Base-by-base conservation (phyloP, 2,329 filamentous ascomycete genomes). In the Elsinoe batatas region DNA sequence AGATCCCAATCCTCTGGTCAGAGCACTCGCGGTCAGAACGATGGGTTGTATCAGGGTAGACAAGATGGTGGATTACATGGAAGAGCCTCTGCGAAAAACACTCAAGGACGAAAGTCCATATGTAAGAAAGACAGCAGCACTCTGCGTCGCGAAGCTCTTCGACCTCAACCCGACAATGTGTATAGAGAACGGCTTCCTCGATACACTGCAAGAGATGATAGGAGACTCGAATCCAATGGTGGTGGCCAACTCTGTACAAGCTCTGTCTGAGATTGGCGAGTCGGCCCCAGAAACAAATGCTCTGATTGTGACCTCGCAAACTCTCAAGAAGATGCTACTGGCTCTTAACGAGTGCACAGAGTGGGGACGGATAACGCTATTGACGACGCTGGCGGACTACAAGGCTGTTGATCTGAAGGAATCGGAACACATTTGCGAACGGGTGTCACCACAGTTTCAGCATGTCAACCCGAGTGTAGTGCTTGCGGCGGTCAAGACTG, bases 21-120 rank as follows among this genome's bases (percentile, higher is more conserved):
- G 93, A 77, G 93, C 93, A 51, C 79, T 98, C 53, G 93, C 93
- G 56, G 95, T 98, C 70, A 82, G 93, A 64, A 98, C 93, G 33
- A 98, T 98, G 93, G 93, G 93, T 38, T 97, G 93, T 68, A 97
- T 98, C 65, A 79, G 93, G 56, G 93, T 98, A 56, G 93, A 97
- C 64, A 98, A 98, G 73, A 98, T 98, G 89, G 89, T 97, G 61
- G 93, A 98, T 69, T 98, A 98, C 71, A 97, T 98, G 91, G 93
- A 97, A 71, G 93, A 98, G 67, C 93, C 93, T 12, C 74, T 98
- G 60, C 82, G 93, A 64, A 98, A 98, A 75, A 98, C 93, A 11
- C 76, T 98, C 62, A 84, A 90, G 71, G 93, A 98, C 73, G 93
- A 98, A 72, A 97, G 91, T 49, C 93, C 93, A 0, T 98, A 98